phyloP scores from a whole-genome alignment of 352 stramenopile genomes.

The Globisporangium abappressorium region DNA sequence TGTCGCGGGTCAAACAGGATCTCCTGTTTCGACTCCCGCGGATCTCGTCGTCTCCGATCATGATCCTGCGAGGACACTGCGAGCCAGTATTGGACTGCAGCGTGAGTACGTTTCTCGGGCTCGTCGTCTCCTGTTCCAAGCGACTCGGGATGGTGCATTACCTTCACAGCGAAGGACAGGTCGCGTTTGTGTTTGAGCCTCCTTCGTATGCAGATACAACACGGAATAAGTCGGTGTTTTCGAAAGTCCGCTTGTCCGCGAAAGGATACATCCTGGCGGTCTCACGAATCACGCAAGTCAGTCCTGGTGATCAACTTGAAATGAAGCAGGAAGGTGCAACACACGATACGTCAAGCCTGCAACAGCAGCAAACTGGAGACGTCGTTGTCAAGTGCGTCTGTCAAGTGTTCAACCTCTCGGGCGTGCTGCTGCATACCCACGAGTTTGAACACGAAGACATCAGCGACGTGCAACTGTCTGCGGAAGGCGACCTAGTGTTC shows the following conservation, averaged over 20 bases:
- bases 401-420: conserved; percentile 69
- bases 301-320: not conserved
- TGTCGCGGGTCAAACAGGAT: conserved; percentile 71
- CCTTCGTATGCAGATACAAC: conserved; percentile 6
- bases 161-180: conserved; percentile 65
- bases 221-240: conserved; percentile 25
- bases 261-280: conserved; percentile 69
- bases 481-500: conserved; percentile 73
- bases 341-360: not conserved
- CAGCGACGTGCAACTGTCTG: conserved; percentile 48
- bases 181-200: conserved; percentile 65
- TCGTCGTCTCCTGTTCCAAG: conserved; percentile 64
- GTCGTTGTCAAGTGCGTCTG: conserved; percentile 33
- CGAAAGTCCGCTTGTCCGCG: conserved; percentile 40
- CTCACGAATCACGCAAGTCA: conserved; percentile 20
- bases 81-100: conserved; percentile 51
- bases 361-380: not conserved
- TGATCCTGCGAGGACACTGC: conserved; percentile 62
- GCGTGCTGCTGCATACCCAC: conserved; percentile 47
- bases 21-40: conserved; percentile 70
- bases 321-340: not conserved
- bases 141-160: conserved; percentile 61
- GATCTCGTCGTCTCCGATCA: conserved; percentile 60
- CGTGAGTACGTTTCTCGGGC: conserved; percentile 59
- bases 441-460: conserved; percentile 47